Evolutionary conservation across 73 alveolate genomes (phyloP).

Genomic region (Vitrella brassicaformis): DNA sequence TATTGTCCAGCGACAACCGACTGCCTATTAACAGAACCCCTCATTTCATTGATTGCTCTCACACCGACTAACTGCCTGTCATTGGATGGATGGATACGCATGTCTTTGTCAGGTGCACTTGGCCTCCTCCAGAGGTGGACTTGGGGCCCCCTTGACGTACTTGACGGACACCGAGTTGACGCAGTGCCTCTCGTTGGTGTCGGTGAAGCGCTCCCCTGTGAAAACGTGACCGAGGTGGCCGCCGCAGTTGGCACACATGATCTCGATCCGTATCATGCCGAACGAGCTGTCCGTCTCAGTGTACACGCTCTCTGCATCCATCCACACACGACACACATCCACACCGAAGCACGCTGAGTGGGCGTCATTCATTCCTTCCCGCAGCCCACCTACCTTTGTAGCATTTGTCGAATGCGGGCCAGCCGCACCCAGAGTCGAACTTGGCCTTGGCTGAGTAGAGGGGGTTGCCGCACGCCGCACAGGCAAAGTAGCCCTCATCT

Average conservation of each 20-base stretch:
- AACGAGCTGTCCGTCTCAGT: neutral
- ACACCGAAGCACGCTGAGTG: neutral
- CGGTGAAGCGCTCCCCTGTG: neutral
- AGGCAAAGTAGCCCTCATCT: conserved; percentile 56
- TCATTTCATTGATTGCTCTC: too few species aligned
- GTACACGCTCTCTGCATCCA: neutral
- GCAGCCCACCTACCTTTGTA: neutral
- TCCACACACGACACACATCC: neutral
- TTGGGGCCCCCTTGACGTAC: neutral
- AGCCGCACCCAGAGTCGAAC: conserved; percentile 76
- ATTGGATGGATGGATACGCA: too few species aligned
- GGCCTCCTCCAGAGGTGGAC: neutral
- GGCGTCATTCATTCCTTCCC: neutral
- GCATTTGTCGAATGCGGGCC: conserved; percentile 62
- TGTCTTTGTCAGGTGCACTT: neutral
- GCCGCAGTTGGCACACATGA: neutral
- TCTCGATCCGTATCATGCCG: neutral
- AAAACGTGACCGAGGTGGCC: neutral
- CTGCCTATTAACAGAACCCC: too few species aligned
- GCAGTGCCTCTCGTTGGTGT: neutral
- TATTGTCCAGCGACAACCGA: too few species aligned
- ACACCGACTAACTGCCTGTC: too few species aligned
- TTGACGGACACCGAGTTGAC: neutral
- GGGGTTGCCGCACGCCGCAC: conserved; percentile 52
- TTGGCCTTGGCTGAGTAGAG: conserved; percentile 56